A percentile compares a stretch with the other conserved stretches of the same genome.
phyloP scores from a whole-genome alignment of 106 monocot genomes.

The Triglochin maritima region DNA sequence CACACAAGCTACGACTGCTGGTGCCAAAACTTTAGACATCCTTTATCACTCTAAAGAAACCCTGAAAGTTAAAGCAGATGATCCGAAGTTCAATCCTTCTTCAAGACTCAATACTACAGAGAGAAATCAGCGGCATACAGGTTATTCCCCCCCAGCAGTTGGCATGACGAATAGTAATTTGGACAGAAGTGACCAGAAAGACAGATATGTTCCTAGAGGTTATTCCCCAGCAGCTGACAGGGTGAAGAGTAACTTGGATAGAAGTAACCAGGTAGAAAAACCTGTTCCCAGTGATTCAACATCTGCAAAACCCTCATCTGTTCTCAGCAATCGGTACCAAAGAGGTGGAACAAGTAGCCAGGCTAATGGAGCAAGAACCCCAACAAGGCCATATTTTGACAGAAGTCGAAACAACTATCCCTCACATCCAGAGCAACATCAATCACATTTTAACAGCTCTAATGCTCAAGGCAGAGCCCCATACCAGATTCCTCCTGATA shows the following conservation, averaged over 20 bases:
- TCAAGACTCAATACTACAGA: neutral
- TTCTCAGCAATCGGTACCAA: constrained; percentile 1
- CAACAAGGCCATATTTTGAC: neutral
- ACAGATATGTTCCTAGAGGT: neutral
- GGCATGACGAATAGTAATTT: neutral
- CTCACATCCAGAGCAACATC: neutral
- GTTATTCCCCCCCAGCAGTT: neutral
- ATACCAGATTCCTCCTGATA: neutral
- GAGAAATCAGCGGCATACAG: neutral
- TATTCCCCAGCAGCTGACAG: neutral
- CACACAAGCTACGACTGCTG: neutral
- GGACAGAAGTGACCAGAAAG: neutral
- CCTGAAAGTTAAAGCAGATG: neutral
- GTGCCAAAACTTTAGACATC: neutral
- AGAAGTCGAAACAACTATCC: constrained; percentile 1
- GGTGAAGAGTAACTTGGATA: neutral
- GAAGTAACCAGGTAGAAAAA: neutral
- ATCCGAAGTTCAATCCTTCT: neutral
- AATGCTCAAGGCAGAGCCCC: neutral
- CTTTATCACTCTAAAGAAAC: neutral
- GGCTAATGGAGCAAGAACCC: neutral
- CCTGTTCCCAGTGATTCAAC: neutral
- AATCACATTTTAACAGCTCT: neutral
- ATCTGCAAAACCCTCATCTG: neutral
- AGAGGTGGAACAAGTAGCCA: constrained; percentile 1